Evolutionary conservation across 257 asterid genomes (phyloP).

Genomic region (Plantago elongata): DNA sequence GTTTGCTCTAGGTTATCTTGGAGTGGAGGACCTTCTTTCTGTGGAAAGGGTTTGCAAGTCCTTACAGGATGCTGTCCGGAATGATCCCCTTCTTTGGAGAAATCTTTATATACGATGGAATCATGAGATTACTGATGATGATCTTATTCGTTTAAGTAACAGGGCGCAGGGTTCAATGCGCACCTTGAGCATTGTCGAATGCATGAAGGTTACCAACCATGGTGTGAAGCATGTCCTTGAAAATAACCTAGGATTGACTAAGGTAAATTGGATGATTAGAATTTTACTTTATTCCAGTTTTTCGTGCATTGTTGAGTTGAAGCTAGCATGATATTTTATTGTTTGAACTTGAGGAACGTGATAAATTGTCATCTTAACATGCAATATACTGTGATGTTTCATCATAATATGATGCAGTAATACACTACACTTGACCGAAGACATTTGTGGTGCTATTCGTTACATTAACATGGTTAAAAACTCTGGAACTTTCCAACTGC

Average conservation of each 20-base stretch:
- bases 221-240: conserved; percentile 54
- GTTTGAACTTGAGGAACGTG: neutral
- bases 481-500: too few species aligned
- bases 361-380: neutral
- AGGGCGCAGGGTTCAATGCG: conserved; percentile 68
- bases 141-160: conserved; percentile 49
- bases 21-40: conserved; percentile 54
- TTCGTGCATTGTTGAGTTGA: neutral
- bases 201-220: conserved; percentile 43
- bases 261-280: conserved; percentile 28
- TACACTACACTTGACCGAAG: too few species aligned
- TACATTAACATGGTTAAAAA: too few species aligned
- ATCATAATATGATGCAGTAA: too few species aligned
- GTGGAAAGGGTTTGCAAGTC: conserved; percentile 71
- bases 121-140: conserved; percentile 40
- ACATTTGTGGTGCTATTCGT: too few species aligned
- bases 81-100: conserved; percentile 72
- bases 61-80: conserved; percentile 48
- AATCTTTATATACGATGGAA: conserved; percentile 42
- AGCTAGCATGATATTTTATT: neutral
- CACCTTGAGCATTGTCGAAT: conserved; percentile 49
- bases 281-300: neutral
- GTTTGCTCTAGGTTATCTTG: conserved; percentile 53
- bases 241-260: conserved; percentile 49
- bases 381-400: too few species aligned